A percentile compares a stretch with the other conserved stretches of the same genome.
phyloP scores from a whole-genome alignment of 2,329 filamentous ascomycete species.

The Aureobasidium mangrovei region DNA sequence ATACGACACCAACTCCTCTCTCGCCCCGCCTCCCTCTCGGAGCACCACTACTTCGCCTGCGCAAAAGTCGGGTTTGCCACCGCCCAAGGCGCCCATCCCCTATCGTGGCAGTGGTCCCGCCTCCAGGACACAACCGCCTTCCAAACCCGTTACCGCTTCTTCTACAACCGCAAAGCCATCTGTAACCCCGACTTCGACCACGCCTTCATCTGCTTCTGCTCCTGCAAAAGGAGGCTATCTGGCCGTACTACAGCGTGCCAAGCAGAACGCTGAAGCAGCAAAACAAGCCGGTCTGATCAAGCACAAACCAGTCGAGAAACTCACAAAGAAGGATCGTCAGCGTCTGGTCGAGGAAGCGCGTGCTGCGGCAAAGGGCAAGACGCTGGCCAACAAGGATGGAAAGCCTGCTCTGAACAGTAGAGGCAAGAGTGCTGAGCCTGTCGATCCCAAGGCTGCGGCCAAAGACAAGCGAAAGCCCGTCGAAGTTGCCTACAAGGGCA shows the following conservation, averaged over 20 bases:
- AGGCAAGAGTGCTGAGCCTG: conserved; percentile 26
- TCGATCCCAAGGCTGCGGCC: conserved; percentile 19
- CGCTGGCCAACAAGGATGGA: conserved; percentile 22
- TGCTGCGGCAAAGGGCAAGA: conserved; percentile 32
- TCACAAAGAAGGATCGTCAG: conserved; percentile 48
- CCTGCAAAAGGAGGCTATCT: conserved; percentile 64
- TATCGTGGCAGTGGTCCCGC: conserved; percentile 14
- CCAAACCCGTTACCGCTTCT: conserved; percentile 18
- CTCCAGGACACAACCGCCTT: conserved; percentile 15
- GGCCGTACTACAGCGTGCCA: conserved; percentile 64
- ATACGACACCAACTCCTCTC: conserved; percentile 25
- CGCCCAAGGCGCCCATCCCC: conserved; percentile 14
- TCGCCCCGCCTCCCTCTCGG: conserved; percentile 19
- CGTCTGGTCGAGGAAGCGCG: conserved; percentile 33
- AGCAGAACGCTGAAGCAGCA: conserved; percentile 51
- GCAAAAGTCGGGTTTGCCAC: conserved; percentile 8
- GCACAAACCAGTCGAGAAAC: conserved; percentile 62
- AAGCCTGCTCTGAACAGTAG: conserved; percentile 20
- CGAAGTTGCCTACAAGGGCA: conserved; percentile 36
- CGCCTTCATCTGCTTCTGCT: conserved; percentile 25
- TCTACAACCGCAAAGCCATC: conserved; percentile 11
- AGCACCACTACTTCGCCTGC: conserved; percentile 18
- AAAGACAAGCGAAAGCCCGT: conserved; percentile 30
- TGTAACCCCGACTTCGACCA: conserved; percentile 11
- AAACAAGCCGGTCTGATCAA: conserved; percentile 60